These are phyloP conservation scores for Elasticomyces elasticus DNA, from an alignment of 495 filamentous ascomycete genomes.

Conservation along the genomic window DNA sequence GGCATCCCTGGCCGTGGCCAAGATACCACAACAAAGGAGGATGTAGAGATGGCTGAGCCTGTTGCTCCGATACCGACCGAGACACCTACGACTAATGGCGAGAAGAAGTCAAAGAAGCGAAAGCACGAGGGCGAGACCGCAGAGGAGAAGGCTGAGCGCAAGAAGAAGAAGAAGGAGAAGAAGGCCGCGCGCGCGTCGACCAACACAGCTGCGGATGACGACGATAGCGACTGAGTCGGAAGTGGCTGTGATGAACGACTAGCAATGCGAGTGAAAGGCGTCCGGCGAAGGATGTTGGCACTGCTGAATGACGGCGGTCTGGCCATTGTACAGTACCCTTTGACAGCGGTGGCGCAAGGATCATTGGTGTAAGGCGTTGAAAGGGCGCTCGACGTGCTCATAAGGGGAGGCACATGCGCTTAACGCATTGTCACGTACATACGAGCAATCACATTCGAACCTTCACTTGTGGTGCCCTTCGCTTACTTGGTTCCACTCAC, in stretches of 20 bases:
- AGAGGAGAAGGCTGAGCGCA: slow-evolving; percentile 32
- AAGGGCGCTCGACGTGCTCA: not conserved
- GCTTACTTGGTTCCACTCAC: not conserved
- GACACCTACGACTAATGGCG: slow-evolving; percentile 4
- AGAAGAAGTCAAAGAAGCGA: slow-evolving; percentile 30
- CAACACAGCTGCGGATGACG: slow-evolving; percentile 12
- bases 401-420: not conserved
- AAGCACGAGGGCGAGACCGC: slow-evolving; percentile 28
- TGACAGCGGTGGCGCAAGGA: not conserved
- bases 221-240: slow-evolving; percentile 22
- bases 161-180: slow-evolving; percentile 33
- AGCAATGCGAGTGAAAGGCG: not conserved
- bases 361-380: not conserved
- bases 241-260: not conserved
- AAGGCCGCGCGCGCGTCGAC: slow-evolving; percentile 7
- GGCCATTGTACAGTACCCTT: not conserved
- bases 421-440: not conserved
- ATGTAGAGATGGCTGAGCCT: slow-evolving; percentile 33
- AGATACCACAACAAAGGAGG: slow-evolving; percentile 36
- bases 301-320: not conserved
- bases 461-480: not conserved
- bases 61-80: slow-evolving; percentile 21
- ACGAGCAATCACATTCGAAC: not conserved
- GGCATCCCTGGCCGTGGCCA: slow-evolving; percentile 20
- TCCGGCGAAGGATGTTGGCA: not conserved